Percentiles rank a stretch among this genome's conserved stretches.
Conservation (phyloP, 495 filamentous ascomycete species). For the Cudoniella acicularis region DNA sequence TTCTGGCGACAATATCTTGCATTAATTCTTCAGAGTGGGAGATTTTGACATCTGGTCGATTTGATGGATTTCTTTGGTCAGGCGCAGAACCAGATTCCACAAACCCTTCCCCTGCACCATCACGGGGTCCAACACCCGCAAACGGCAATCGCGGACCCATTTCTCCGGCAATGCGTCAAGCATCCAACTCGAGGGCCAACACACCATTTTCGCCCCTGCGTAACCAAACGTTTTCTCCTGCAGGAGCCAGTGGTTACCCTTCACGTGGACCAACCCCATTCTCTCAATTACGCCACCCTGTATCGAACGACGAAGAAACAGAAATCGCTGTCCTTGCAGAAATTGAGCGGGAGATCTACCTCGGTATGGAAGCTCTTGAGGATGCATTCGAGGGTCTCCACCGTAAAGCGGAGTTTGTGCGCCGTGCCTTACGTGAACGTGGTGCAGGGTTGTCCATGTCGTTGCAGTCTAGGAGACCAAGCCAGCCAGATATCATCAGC, state of each 20-base stretch:
- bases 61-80: slow-evolving; percentile 95
- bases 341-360: slow-evolving; percentile 89
- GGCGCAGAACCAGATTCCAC: slow-evolving; percentile 67
- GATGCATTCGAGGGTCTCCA: slow-evolving; percentile 94
- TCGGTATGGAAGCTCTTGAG: slow-evolving; percentile 90
- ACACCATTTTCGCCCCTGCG: slow-evolving; percentile 26
- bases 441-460: slow-evolving; percentile 75
- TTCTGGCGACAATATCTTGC: slow-evolving; percentile 80
- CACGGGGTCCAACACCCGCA: slow-evolving; percentile 51
- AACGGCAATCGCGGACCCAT: slow-evolving; percentile 30
- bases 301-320: slow-evolving; percentile 89
- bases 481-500: slow-evolving; percentile 17
- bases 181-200: slow-evolving; percentile 17
- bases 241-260: slow-evolving; percentile 27
- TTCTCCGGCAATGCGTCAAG: slow-evolving; percentile 18
- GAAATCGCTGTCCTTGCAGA: slow-evolving; percentile 87
- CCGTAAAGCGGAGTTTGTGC: slow-evolving; percentile 74
- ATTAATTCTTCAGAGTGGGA: slow-evolving; percentile 93
- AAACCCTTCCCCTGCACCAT: slow-evolving; percentile 37
- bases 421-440: slow-evolving; percentile 72
- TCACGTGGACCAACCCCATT: slow-evolving; percentile 41
- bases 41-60: slow-evolving; percentile 89
- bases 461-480: slow-evolving; percentile 63
- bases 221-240: slow-evolving; percentile 34
- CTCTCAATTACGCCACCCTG: slow-evolving; percentile 40